Evolutionary conservation across 306 rosid genomes (phyloP).

Genomic region (Oemleria cerasiformis): DNA sequence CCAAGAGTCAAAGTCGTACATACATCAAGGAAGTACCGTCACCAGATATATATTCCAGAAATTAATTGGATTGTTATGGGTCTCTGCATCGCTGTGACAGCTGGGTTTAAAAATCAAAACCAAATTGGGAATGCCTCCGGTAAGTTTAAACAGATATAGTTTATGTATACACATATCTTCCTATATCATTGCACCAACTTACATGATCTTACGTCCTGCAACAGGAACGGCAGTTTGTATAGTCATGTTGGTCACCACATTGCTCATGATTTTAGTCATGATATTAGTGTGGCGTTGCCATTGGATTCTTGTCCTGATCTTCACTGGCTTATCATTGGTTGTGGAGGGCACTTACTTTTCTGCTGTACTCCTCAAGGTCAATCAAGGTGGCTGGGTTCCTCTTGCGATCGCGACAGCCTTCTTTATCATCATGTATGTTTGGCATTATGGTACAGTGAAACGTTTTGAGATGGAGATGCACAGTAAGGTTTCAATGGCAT

Average conservation of each 20-base stretch:
- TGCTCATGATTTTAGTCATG: conserved; percentile 91
- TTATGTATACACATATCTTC: background rate
- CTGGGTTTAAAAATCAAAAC: conserved; percentile 84
- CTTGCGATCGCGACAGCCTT: conserved; percentile 81
- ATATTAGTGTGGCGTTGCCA: conserved; percentile 96
- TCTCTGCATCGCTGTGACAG: conserved; percentile 94
- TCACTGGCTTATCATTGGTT: conserved; percentile 63
- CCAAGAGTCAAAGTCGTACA: conserved; percentile 93
- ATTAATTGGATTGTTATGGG: conserved; percentile 94
- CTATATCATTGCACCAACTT: background rate
- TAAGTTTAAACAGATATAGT: conserved; percentile 22
- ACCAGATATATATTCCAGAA: conserved; percentile 91
- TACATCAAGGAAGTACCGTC: conserved; percentile 78
- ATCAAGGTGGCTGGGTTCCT: conserved; percentile 99
- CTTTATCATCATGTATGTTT: conserved; percentile 72
- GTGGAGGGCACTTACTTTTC: conserved; percentile 89
- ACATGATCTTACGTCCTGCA: conserved; percentile 23
- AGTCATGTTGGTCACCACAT: conserved; percentile 87
- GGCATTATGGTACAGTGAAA: conserved; percentile 91
- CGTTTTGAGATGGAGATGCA: conserved; percentile 89
- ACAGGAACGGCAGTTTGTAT: conserved; percentile 93
- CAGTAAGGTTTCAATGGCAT: conserved; percentile 94
- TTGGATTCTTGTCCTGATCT: conserved; percentile 72
- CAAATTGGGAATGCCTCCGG: conserved; percentile 97
- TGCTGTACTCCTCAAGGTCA: conserved; percentile 79